These are phyloP conservation scores for Tolypocladium nubicola DNA, from an alignment of 2,329 filamentous ascomycete species.

Conservation along the genomic window DNA sequence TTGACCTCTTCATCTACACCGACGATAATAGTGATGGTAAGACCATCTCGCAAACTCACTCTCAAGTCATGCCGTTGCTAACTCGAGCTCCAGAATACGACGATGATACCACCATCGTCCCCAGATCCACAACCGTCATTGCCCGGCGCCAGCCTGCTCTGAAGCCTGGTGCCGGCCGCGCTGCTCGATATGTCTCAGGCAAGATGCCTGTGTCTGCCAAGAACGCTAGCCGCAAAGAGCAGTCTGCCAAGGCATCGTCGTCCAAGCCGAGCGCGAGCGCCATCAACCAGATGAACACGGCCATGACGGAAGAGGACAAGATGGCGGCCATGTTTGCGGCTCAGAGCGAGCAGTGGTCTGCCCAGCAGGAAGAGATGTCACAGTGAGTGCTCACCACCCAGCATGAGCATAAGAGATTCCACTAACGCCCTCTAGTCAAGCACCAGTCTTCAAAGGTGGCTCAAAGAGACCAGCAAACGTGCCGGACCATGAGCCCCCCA, in stretches of 20 bases:
- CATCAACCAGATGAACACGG: slow-evolving; percentile 58
- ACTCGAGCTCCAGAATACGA: slow-evolving; percentile 63
- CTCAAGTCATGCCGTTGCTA: slow-evolving; percentile 9
- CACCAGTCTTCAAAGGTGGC: slow-evolving; percentile 48
- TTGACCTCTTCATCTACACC: slow-evolving; percentile 88
- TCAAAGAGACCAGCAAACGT: slow-evolving; percentile 62
- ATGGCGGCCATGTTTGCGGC: slow-evolving; percentile 87
- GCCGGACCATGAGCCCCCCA: slow-evolving; percentile 85
- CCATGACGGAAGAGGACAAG: slow-evolving; percentile 87
- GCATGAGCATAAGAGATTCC: slow-evolving; percentile 4
- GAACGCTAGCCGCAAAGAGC: slow-evolving; percentile 60
- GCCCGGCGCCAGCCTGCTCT: slow-evolving; percentile 76
- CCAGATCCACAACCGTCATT: slow-evolving; percentile 86
- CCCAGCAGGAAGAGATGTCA: slow-evolving; percentile 87
- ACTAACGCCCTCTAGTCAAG: slow-evolving; percentile 40
- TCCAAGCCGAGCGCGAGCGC: slow-evolving; percentile 47
- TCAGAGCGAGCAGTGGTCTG: slow-evolving; percentile 84
- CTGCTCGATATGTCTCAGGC: slow-evolving; percentile 89
- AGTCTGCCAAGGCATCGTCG: slow-evolving; percentile 44
- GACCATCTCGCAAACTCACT: not conserved
- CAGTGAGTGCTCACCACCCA: slow-evolving; percentile 40
- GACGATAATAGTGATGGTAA: slow-evolving; percentile 86
- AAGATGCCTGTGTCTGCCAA: slow-evolving; percentile 89
- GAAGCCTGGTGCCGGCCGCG: slow-evolving; percentile 78
- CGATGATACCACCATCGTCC: slow-evolving; percentile 95